These are phyloP conservation scores for Solanum bulbocastanum DNA, from an alignment of 257 asterid species.

Conservation along the genomic window DNA sequence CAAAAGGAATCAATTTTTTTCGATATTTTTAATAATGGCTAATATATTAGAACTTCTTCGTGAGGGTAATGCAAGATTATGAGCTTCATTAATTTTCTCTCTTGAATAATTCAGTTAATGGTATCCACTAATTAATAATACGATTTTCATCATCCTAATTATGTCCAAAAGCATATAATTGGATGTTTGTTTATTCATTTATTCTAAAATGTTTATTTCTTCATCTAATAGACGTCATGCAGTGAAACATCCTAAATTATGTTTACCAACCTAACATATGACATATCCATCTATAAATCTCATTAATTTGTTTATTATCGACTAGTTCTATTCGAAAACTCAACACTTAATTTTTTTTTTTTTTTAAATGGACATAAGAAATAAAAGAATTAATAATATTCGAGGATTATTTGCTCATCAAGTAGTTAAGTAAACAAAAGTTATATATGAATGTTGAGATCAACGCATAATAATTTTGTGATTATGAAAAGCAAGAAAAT, in stretches of 20 bases:
- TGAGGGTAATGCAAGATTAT: background rate
- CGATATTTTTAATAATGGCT: background rate
- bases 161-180: background rate
- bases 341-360: background rate
- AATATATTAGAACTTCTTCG: background rate
- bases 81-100: background rate
- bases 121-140: background rate
- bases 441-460: background rate
- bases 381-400: background rate
- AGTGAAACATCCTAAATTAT: background rate
- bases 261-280: background rate
- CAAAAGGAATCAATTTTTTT: background rate
- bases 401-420: background rate
- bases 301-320: background rate
- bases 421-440: background rate
- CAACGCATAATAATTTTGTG: background rate
- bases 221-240: background rate
- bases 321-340: background rate
- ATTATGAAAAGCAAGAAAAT: background rate
- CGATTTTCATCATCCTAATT: background rate
- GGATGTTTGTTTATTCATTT: background rate
- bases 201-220: background rate
- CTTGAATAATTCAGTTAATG: background rate
- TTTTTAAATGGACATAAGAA: background rate
- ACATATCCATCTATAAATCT: background rate